phyloP scores from a whole-genome alignment of 306 rosid species.

The Cicer judaicum region DNA sequence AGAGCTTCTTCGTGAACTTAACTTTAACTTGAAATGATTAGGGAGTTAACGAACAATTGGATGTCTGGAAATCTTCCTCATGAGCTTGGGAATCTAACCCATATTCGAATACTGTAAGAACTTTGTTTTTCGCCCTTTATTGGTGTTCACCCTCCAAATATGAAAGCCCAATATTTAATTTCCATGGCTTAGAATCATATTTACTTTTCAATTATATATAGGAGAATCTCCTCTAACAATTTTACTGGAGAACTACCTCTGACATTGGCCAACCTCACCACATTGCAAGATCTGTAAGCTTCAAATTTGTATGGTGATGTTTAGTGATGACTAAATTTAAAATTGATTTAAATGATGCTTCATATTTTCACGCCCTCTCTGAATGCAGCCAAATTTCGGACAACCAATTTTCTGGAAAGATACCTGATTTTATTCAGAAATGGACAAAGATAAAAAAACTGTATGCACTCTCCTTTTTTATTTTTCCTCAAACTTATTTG shows the following conservation, averaged over 20 bases:
- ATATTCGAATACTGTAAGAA: slow-evolving; percentile 62
- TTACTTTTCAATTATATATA: slow-evolving; percentile 33
- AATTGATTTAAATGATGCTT: not conserved
- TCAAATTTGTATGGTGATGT: not conserved
- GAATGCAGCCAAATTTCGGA: slow-evolving; percentile 64
- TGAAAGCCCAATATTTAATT: slow-evolving; percentile 12
- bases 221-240: slow-evolving; percentile 65
- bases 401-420: slow-evolving; percentile 61
- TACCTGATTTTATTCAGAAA: slow-evolving; percentile 65
- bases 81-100: slow-evolving; percentile 63
- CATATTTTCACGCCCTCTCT: not conserved
- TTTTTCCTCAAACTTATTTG: not conserved
- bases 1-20: not conserved
- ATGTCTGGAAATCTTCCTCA: slow-evolving; percentile 64
- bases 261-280: slow-evolving; percentile 54
- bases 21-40: slow-evolving; percentile 40
- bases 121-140: slow-evolving; percentile 2
- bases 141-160: not conserved
- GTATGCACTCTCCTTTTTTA: slow-evolving; percentile 41
- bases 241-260: slow-evolving; percentile 70
- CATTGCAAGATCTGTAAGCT: slow-evolving; percentile 64
- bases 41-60: slow-evolving; percentile 65
- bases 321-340: not conserved
- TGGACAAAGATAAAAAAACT: slow-evolving; percentile 60
- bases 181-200: not conserved